Base-by-base conservation (phyloP, 2,329 filamentous ascomycete species). In the Beauveria varroae region DNA sequence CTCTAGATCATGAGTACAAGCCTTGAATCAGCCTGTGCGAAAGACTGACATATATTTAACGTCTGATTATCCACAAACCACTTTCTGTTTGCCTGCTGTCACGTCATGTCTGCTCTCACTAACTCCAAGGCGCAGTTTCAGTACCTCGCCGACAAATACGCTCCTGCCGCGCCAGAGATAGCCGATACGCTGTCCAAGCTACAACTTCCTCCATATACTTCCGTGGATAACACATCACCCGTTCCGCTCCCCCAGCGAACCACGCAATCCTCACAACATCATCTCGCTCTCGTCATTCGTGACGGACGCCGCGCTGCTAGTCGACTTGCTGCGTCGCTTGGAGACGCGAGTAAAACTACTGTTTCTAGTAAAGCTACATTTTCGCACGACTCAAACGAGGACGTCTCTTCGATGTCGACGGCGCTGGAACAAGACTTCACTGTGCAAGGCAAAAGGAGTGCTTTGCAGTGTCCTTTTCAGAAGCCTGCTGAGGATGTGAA, bases 351-450 rank as follows among this genome's bases (percentile, higher is more conserved):
- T 73, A 81, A 81, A 69, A 80, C 75, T 46, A 80, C 74, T 62
- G 74, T 68, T 57, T 81, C 81, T 56, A 83, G 77, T 70, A 77
- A 78, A 69, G 76, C 78, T 63, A 77, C 77, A 10, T 68, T 74
- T 43, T 79, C 80, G 20, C 76, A 75, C 51, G 76, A 76, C 40
- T 75, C 74, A 41, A 75, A 75, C 57, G 74, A 75, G 61, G 73
- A 73, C 47, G 65, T 75, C 70, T 86, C 85, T 20, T 83, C 86
- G 64, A 79, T 84, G 71, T 86, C 86, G 58, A 86, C 83, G 55
- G 80, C 85, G 43, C 77, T 96, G 70, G 93, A 96, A 76, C 89
- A 89, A 75, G 93, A 97, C 74, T 97, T 96, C 69, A 97, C 93
- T 20, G 89, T 93, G 40, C 81, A 87, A 71, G 93, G 93, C 63